These are phyloP conservation scores for Arabidopsis lyrata DNA, from an alignment of 441 rosid species.

Conservation along the genomic window DNA sequence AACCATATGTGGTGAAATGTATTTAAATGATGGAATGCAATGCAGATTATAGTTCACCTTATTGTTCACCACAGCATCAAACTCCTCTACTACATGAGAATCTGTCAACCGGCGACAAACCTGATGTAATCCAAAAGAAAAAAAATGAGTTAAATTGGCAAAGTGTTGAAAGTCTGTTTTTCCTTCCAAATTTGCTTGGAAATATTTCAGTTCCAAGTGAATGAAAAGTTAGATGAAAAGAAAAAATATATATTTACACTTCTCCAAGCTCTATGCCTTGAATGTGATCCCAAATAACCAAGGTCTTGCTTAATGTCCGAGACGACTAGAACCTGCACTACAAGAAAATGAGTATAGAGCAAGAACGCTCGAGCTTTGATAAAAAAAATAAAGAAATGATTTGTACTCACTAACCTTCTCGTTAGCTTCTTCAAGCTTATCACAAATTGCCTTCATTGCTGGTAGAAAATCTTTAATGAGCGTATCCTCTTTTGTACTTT, in stretches of 20 bases:
- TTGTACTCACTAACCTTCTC: slow-evolving; percentile 65
- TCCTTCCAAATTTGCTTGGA: slow-evolving; percentile 8
- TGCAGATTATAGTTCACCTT: slow-evolving; percentile 52
- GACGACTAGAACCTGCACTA: slow-evolving; percentile 74
- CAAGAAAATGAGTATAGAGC: slow-evolving; percentile 43
- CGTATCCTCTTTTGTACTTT: slow-evolving; percentile 63
- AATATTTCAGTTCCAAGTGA: slow-evolving; percentile 9
- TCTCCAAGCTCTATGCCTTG: slow-evolving; percentile 79
- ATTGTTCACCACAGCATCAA: slow-evolving; percentile 68
- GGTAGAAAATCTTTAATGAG: slow-evolving; percentile 80
- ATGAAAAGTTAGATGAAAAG: slow-evolving; percentile 21
- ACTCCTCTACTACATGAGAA: slow-evolving; percentile 64
- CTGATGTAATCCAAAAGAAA: slow-evolving; percentile 46
- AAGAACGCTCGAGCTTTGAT: slow-evolving; percentile 31
- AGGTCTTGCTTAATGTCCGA: slow-evolving; percentile 75
- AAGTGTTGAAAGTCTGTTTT: slow-evolving; percentile 8
- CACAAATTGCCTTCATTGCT: slow-evolving; percentile 84
- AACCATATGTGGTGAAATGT: slow-evolving; percentile 20
- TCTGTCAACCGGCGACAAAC: slow-evolving; percentile 67
- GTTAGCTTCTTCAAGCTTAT: slow-evolving; percentile 81
- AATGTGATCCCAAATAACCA: slow-evolving; percentile 60
- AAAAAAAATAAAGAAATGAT: slow-evolving; percentile 5
- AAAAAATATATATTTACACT: slow-evolving; percentile 51
- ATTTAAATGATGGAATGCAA: slow-evolving; percentile 16
- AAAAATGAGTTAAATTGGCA: neutral